Conservation (phyloP, 345 rosid genomes). For the Chamaenerion angustifolium region DNA sequence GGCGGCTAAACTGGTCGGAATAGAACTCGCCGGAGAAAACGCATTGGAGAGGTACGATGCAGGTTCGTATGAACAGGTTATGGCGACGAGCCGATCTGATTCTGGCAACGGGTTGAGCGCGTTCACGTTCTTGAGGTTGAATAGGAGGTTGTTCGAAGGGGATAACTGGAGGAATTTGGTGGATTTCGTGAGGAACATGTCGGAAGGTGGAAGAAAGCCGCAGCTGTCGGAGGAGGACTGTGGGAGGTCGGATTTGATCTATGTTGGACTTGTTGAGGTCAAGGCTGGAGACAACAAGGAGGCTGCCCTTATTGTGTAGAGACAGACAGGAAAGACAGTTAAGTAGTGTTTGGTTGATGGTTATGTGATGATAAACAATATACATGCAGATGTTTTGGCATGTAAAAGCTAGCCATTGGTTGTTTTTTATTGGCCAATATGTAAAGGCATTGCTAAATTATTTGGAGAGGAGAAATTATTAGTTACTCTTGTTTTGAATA, state of each 20-base stretch:
- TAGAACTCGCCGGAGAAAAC: constrained; percentile 80
- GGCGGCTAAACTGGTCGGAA: constrained; percentile 45
- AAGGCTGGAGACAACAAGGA: constrained; percentile 19
- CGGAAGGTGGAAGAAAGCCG: constrained; percentile 45
- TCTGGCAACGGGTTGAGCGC: constrained; percentile 67
- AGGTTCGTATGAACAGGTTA: constrained; percentile 54
- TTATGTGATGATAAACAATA: too few species aligned
- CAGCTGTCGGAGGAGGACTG: constrained; percentile 42
- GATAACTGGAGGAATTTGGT: constrained; percentile 69
- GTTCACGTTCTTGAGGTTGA: constrained; percentile 81
- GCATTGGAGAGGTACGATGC: constrained; percentile 83
- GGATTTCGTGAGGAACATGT: constrained; percentile 72
- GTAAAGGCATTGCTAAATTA: too few species aligned
- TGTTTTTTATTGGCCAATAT: too few species aligned
- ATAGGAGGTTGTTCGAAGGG: constrained; percentile 72
- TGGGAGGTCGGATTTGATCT: constrained; percentile 33
- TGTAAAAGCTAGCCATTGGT: too few species aligned
- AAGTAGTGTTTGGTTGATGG: too few species aligned
- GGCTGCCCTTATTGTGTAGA: constrained; percentile 37
- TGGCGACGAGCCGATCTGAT: constrained; percentile 60
- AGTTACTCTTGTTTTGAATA: too few species aligned
- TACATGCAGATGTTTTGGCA: too few species aligned
- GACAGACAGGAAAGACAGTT: not conserved
- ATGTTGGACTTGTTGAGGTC: constrained; percentile 47
- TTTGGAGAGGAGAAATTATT: too few species aligned